Evolutionary conservation across 805 yeast species (phyloP).

Genomic region (Starmerella cellae): DNA sequence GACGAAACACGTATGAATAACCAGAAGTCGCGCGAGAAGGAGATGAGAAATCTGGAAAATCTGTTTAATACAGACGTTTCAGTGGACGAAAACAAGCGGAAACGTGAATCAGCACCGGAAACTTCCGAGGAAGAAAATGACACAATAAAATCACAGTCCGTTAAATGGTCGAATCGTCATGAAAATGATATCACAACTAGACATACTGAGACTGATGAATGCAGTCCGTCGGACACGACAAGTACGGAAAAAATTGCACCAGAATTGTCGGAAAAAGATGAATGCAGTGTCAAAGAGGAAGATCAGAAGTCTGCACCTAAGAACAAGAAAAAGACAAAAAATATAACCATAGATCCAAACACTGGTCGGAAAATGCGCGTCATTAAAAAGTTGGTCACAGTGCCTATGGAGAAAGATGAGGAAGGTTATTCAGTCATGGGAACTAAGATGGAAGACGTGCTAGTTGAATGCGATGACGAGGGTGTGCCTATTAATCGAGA

Average conservation of each 20-base stretch:
- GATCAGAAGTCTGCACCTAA: background rate
- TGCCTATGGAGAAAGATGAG: background rate
- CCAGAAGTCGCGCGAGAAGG: background rate
- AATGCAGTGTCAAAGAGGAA: background rate
- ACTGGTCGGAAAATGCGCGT: background rate
- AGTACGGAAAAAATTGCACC: background rate
- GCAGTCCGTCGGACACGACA: too few relatives aligned
- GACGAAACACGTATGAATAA: background rate
- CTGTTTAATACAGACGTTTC: slow-evolving; percentile 5
- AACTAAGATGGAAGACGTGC: background rate
- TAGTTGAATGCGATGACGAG: background rate
- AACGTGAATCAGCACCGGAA: slow-evolving; percentile 3
- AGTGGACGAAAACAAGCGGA: background rate
- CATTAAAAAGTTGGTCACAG: background rate
- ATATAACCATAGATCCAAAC: background rate
- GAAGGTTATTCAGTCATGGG: background rate
- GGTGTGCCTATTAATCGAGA: background rate
- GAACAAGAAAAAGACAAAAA: background rate
- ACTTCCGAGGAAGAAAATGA: background rate
- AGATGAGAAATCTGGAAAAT: slow-evolving; percentile 6
- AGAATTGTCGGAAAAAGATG: background rate
- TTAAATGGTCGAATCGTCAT: background rate
- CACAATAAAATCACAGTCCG: background rate
- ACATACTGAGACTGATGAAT: background rate
- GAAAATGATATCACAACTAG: background rate